phyloP scores from a whole-genome alignment of 768 basidiomycete genomes.

The Pholiota molesta region DNA sequence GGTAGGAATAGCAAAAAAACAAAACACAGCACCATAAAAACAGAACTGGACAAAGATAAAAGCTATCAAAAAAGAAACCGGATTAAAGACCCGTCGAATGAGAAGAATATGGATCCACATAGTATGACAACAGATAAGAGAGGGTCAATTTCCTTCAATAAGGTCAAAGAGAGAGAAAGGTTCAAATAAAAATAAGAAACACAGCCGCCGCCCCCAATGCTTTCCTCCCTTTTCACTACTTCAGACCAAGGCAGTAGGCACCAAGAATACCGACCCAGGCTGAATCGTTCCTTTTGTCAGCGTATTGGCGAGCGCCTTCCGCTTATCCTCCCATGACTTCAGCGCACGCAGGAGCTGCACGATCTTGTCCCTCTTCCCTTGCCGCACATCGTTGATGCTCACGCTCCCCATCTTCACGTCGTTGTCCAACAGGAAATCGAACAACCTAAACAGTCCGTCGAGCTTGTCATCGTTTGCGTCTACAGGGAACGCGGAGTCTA shows the following conservation, averaged over 20 bases:
- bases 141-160: neutral
- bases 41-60: neutral
- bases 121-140: neutral
- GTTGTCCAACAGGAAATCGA: constrained; percentile 92
- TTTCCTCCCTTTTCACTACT: neutral
- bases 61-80: neutral
- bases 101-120: neutral
- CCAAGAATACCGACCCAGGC: constrained; percentile 20
- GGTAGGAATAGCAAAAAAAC: neutral
- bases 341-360: constrained; percentile 76
- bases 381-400: constrained; percentile 91
- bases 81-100: neutral
- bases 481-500: constrained; percentile 77
- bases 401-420: constrained; percentile 91
- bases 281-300: constrained; percentile 24
- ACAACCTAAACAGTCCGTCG: constrained; percentile 85
- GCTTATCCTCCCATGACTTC: constrained; percentile 81
- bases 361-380: constrained; percentile 82
- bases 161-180: neutral
- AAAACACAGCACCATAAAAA: neutral
- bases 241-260: constrained; percentile 9
- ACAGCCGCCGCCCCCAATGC: no score
- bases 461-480: constrained; percentile 75
- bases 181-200: neutral
- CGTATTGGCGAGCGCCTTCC: constrained; percentile 31